Evolutionary conservation across 2,329 filamentous ascomycete species (phyloP).

Genomic region (Chaetomium strumarium): DNA sequence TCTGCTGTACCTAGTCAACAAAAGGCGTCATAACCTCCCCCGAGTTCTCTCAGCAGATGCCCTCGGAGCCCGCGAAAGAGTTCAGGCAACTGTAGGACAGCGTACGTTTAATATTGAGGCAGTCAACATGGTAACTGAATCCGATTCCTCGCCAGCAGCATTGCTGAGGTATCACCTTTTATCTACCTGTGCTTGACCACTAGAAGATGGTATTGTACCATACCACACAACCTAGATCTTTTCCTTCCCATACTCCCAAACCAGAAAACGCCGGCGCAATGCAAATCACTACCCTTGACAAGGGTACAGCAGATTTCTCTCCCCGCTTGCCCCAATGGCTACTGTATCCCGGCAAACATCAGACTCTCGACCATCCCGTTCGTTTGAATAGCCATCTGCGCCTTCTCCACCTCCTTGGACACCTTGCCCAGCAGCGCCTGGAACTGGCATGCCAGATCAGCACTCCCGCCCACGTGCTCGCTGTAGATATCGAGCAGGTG

Average conservation of each 20-base stretch:
- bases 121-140: no score
- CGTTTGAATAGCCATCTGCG: slow-evolving; percentile 75
- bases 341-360: slow-evolving; percentile 41
- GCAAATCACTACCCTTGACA: slow-evolving; percentile 1
- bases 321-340: neutral
- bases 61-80: no score
- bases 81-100: no score
- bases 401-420: slow-evolving; percentile 70
- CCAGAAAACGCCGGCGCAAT: slow-evolving; percentile 19
- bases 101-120: no score
- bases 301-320: neutral
- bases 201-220: neutral
- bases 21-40: no score
- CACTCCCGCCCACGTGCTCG: slow-evolving; percentile 67
- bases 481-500: slow-evolving; percentile 83
- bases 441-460: slow-evolving; percentile 66
- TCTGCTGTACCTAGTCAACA: no score
- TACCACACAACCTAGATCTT: slow-evolving; percentile 5
- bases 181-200: neutral
- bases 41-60: no score
- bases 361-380: slow-evolving; percentile 78
- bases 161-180: slow-evolving; percentile 8
- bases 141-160: neutral
- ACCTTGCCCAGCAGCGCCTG: slow-evolving; percentile 65
- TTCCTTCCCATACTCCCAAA: neutral